phyloP scores from a whole-genome alignment of 495 filamentous ascomycete genomes.

The Daldinia grandis region DNA sequence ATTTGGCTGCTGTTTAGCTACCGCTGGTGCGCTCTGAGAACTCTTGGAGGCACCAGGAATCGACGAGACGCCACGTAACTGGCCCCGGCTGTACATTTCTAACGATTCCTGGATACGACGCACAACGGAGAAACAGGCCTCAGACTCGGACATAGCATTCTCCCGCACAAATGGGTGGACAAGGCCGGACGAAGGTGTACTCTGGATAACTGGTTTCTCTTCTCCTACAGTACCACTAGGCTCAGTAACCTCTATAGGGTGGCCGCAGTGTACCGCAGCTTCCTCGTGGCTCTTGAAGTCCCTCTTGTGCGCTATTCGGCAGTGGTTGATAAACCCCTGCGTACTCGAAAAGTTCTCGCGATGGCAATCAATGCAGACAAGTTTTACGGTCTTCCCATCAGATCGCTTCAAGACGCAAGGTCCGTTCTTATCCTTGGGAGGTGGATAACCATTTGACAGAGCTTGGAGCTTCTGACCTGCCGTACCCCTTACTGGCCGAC shows the following conservation, averaged over 20 bases:
- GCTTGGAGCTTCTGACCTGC: constrained; percentile 71
- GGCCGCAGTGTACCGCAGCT: constrained; percentile 87
- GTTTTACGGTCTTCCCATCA: constrained; percentile 69
- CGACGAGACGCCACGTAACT: constrained; percentile 53
- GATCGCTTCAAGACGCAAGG: constrained; percentile 62
- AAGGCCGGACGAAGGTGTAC: constrained; percentile 55
- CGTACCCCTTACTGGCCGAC: constrained; percentile 68
- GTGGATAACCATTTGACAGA: constrained; percentile 74
- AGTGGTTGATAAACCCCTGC: constrained; percentile 98
- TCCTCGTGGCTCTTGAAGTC: constrained; percentile 95
- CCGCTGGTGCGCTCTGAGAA: constrained; percentile 16
- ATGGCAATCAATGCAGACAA: constrained; percentile 88
- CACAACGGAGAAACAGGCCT: constrained; percentile 59
- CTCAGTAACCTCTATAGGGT: constrained; percentile 76
- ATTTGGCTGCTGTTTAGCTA: constrained; percentile 14
- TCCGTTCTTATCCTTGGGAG: constrained; percentile 69
- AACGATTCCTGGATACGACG: constrained; percentile 58
- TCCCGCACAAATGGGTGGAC: constrained; percentile 76
- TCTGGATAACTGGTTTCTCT: constrained; percentile 49
- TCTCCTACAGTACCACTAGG: constrained; percentile 64
- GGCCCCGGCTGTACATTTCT: constrained; percentile 55
- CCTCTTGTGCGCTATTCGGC: constrained; percentile 89
- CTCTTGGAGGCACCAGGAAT: constrained; percentile 48
- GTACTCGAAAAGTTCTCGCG: constrained; percentile 91
- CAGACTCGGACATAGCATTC: constrained; percentile 62